phyloP scores from a whole-genome alignment of 1,284 basidiomycete species.

The Irpex sp. region DNA sequence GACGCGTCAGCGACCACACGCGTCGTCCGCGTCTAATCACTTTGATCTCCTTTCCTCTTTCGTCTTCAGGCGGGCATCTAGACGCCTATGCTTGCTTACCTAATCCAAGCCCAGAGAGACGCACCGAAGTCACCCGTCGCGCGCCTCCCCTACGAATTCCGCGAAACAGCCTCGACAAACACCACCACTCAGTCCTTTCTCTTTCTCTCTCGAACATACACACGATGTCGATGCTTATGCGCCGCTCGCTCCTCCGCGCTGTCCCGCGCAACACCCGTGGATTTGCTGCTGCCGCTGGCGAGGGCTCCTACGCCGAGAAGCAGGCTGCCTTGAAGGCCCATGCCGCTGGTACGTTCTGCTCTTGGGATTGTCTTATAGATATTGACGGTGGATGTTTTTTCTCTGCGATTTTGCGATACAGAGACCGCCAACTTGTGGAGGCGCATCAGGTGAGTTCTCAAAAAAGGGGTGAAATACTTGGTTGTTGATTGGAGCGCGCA shows the following conservation, averaged over 20 bases:
- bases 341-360: slow-evolving; percentile 49
- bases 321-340: slow-evolving; percentile 62
- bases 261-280: slow-evolving; percentile 34
- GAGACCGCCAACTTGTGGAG: slow-evolving; percentile 80
- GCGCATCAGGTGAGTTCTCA: slow-evolving; percentile 66
- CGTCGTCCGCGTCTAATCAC: slow-evolving; percentile 14
- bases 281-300: slow-evolving; percentile 37
- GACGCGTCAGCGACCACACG: slow-evolving; percentile 24
- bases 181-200: slow-evolving; percentile 16
- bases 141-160: slow-evolving; percentile 9
- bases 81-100: slow-evolving; percentile 4
- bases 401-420: slow-evolving; percentile 24
- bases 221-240: slow-evolving; percentile 55
- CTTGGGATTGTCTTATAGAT: neutral
- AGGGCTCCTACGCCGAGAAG: slow-evolving; percentile 45
- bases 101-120: neutral
- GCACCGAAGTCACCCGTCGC: slow-evolving; percentile 8
- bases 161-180: slow-evolving; percentile 13
- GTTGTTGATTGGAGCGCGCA: neutral
- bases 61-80: neutral
- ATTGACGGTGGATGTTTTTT: slow-evolving; percentile 5
- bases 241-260: slow-evolving; percentile 44
- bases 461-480: neutral
- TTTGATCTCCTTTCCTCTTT: slow-evolving; percentile 6
- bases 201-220: slow-evolving; percentile 12